Evolutionary conservation across 169 alveolate genomes (phyloP).

Genomic region (Eimeria sp.): DNA sequence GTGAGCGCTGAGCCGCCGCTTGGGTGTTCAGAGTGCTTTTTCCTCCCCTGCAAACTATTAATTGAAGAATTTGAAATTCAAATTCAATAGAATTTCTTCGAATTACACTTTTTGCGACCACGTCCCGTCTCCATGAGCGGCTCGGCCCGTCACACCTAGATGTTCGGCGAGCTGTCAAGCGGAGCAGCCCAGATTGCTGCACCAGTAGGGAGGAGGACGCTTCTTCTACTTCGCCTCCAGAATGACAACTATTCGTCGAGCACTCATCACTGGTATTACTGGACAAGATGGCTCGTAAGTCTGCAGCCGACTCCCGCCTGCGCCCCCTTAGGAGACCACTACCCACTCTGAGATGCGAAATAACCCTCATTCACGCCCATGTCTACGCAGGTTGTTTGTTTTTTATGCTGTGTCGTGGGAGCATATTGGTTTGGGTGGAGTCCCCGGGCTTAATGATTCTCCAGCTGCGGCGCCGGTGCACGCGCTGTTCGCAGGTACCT

Average conservation of each 20-base stretch:
- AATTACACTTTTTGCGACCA: neutral
- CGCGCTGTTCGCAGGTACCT: constrained; percentile 85
- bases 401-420: neutral
- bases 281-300: constrained; percentile 93
- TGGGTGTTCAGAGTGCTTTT: neutral
- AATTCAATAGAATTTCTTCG: neutral
- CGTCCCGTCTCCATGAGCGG: neutral
- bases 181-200: neutral
- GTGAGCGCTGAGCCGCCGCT: constrained; percentile 18
- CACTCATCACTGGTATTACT: constrained; percentile 92
- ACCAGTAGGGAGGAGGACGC: neutral
- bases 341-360: neutral
- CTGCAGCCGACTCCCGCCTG: neutral
- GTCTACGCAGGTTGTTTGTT: neutral
- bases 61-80: neutral
- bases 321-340: neutral
- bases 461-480: neutral
- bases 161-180: neutral
- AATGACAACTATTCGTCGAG: constrained; percentile 64
- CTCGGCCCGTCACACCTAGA: neutral
- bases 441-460: neutral
- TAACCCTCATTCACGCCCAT: neutral
- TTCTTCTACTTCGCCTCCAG: neutral
- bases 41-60: neutral
- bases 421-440: neutral